These are phyloP conservation scores for Danielia oregonensis DNA, from an alignment of 805 yeast species.

Conservation along the genomic window DNA sequence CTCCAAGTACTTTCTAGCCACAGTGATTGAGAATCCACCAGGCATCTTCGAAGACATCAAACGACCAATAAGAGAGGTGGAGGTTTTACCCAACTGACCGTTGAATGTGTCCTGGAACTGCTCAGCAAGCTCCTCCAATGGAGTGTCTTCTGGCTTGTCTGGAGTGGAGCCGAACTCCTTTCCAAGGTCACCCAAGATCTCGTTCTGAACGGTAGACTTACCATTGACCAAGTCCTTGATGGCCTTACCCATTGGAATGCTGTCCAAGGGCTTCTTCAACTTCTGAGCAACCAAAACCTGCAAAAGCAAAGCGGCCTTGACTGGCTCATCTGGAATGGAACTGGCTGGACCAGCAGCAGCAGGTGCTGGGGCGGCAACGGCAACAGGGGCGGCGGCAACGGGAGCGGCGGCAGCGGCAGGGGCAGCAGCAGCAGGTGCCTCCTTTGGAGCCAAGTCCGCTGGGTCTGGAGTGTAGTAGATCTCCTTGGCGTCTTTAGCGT, in stretches of 20 bases:
- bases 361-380: constrained; percentile 58
- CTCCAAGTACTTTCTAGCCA: constrained; percentile 89
- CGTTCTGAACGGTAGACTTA: constrained; percentile 97
- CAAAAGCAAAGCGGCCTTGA: constrained; percentile 73
- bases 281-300: constrained; percentile 94
- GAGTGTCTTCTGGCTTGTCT: constrained; percentile 98
- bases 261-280: constrained; percentile 84
- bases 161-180: constrained; percentile 98
- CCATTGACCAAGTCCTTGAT: constrained; percentile 98
- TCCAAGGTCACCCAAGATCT: constrained; percentile 96
- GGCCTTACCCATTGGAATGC: constrained; percentile 84
- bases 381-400: constrained; percentile 49
- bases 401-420: constrained; percentile 41
- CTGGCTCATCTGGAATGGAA: constrained; percentile 85
- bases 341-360: constrained; percentile 79
- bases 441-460: constrained; percentile 34
- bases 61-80: constrained; percentile 83
- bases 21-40: constrained; percentile 94
- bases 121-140: constrained; percentile 92
- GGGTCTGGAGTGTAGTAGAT: constrained; percentile 92
- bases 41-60: constrained; percentile 97
- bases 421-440: constrained; percentile 15
- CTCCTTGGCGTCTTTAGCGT: constrained; percentile 93
- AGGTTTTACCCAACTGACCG: constrained; percentile 92
- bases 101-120: constrained; percentile 86